These are phyloP conservation scores for Macrolepiota dolichaula DNA, from an alignment of 768 basidiomycete species.

Conservation along the genomic window DNA sequence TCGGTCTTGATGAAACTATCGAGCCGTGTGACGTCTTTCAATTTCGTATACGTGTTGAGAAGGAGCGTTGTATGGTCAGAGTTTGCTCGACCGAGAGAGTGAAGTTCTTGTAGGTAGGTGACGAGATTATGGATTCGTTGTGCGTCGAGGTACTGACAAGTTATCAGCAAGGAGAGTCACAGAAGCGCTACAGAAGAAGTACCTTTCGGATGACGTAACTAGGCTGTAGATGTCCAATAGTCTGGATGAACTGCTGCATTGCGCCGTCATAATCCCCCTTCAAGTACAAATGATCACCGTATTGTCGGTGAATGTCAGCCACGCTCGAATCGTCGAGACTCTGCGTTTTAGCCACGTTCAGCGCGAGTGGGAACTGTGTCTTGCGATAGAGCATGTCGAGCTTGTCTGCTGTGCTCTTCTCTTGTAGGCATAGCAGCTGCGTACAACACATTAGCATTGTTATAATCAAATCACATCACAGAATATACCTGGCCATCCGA, in stretches of 20 bases:
- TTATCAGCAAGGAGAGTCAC: background rate
- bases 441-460: background rate
- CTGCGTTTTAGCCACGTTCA: constrained; percentile 80
- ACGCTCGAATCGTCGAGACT: constrained; percentile 68
- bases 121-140: constrained; percentile 95
- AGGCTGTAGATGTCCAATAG: constrained; percentile 84
- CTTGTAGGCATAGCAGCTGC: constrained; percentile 65
- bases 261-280: constrained; percentile 93
- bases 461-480: background rate
- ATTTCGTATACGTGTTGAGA: constrained; percentile 96
- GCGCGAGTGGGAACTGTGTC: constrained; percentile 73
- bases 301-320: constrained; percentile 86
- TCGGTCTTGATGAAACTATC: constrained; percentile 93
- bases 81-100: constrained; percentile 86
- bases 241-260: constrained; percentile 89
- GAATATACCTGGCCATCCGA: constrained; percentile 70
- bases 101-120: constrained; percentile 93
- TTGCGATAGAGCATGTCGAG: constrained; percentile 82
- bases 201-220: constrained; percentile 98
- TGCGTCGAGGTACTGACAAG: constrained; percentile 84
- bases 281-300: constrained; percentile 86
- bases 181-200: constrained; percentile 4
- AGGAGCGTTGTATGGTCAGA: constrained; percentile 96
- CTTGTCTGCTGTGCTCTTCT: constrained; percentile 82
- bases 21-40: constrained; percentile 84